Base-by-base conservation (phyloP, 208 protist genomes). In the Perkinsela sp. region DNA sequence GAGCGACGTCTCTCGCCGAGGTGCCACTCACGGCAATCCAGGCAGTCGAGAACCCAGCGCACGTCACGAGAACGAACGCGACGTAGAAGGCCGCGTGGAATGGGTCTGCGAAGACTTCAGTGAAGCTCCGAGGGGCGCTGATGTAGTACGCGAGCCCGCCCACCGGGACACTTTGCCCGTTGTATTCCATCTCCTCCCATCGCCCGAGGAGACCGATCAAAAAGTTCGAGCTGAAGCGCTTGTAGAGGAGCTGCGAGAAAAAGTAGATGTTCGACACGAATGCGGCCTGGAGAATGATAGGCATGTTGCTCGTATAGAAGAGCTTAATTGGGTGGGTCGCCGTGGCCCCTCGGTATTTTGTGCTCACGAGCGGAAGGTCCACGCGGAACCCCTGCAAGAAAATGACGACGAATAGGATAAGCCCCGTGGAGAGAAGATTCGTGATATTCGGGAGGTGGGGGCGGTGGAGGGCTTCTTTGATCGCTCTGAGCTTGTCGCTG, bases 231-330 rank as follows among this genome's bases (percentile, higher is more conserved):
- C 88, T 84, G 73, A 98, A 99, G 74, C 93, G 86, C 66, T 89
- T 90, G 76, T 93, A 98, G n/a, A 99, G 83, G 1, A 99, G 82
- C 80, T 99, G 96, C 15, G 96, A 99, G 75, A 99, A 83, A 79
- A 99, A 97, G 85, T 96, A 98, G 48, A 99, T 76, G 84, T 99
- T 98, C 32, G 94, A 97, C 13, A 98, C 93, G 29, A 99, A 82
- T 70, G 96, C 96, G 2, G 93, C 94, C 83, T 99, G 96, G 29
- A 99, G 79, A 78, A 99, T 99, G 83, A 99, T 98, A 57, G 97
- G 97, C 80, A 98, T 99, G 83, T 98, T 99, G 71, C 93, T 97
- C 1, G 97, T 99, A 88, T 99, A 99, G 85, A 99, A 99, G 68
- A 99, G 91, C 80, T 99, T 99, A 75, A 99, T 99, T 69, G 97